These are phyloP conservation scores for Eutrema salsugineum DNA, from an alignment of 441 rosid species.

Conservation along the genomic window DNA sequence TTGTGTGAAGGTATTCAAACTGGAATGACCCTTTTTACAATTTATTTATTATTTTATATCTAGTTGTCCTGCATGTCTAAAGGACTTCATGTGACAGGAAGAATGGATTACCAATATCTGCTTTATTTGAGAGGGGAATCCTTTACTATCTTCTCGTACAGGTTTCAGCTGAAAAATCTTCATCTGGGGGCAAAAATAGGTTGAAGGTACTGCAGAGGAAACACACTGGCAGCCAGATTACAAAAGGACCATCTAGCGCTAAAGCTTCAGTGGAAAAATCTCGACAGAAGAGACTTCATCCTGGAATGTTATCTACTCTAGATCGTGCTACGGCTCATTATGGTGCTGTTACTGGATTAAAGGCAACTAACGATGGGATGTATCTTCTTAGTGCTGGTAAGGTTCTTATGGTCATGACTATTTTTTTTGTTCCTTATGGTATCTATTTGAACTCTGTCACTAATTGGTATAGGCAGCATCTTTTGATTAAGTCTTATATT, in stretches of 20 bases:
- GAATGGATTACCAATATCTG: background rate
- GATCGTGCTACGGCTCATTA: conserved; percentile 94
- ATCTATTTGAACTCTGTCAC: background rate
- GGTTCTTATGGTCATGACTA: conserved; percentile 10
- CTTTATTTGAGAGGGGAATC: conserved; percentile 1
- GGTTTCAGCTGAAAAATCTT: conserved; percentile 48
- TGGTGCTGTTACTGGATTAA: conserved; percentile 86
- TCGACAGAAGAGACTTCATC: conserved; percentile 67
- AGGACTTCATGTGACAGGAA: conserved; percentile 8
- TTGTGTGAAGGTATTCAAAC: no score
- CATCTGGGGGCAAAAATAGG: conserved; percentile 44
- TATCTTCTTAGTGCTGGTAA: conserved; percentile 93
- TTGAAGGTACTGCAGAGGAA: conserved; percentile 41
- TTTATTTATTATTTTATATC: background rate
- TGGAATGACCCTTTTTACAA: background rate
- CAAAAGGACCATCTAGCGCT: conserved; percentile 50
- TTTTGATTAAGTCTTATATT: background rate
- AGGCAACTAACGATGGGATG: conserved; percentile 85
- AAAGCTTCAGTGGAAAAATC: conserved; percentile 52
- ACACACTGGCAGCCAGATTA: conserved; percentile 51
- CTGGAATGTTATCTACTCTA: conserved; percentile 75
- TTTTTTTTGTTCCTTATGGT: background rate
- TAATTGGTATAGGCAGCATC: background rate
- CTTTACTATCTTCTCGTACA: conserved; percentile 16
- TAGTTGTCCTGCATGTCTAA: background rate